Percentiles rank a stretch among this genome's conserved stretches.
These are phyloP conservation scores for Litchi chinensis DNA, from an alignment of 345 rosid genomes.

Conservation along the genomic window DNA sequence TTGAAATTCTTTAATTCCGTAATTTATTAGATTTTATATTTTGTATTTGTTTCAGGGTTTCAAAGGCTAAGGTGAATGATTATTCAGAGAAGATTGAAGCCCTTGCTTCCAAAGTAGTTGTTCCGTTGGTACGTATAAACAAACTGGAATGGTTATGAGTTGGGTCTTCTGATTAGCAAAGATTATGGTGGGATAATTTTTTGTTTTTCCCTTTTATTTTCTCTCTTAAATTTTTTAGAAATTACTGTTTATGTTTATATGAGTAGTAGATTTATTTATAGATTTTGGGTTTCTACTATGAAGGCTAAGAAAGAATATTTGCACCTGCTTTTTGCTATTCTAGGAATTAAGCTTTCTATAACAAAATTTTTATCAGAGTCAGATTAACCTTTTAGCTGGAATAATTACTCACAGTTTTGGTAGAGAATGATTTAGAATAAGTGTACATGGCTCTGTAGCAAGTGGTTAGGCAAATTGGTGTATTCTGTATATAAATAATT, in stretches of 20 bases:
- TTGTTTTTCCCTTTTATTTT: not conserved
- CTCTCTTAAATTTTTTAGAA: not conserved
- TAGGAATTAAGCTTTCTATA: not conserved
- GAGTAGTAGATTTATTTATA: not conserved
- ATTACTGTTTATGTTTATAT: not conserved
- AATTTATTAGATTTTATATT: not conserved
- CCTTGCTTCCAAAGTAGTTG: constrained; percentile 61
- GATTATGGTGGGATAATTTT: not conserved
- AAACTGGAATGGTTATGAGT: constrained; percentile 1
- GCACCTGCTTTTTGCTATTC: not conserved
- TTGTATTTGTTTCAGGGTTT: constrained; percentile 49
- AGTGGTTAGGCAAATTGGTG: not conserved
- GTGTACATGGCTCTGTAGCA: not conserved
- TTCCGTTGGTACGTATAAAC: constrained; percentile 44
- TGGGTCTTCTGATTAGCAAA: not conserved
- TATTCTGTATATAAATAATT: not conserved
- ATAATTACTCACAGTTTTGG: not conserved
- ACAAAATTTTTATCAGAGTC: too few relatives aligned
- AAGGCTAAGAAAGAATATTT: not conserved
- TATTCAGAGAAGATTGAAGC: constrained; percentile 79
- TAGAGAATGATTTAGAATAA: not conserved
- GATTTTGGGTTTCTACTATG: not conserved
- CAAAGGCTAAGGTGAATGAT: constrained; percentile 74
- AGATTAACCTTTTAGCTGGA: not conserved
- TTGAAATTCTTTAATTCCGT: not conserved